A percentile compares a stretch with the other conserved stretches of the same genome.
Conservation (phyloP, 1,284 basidiomycete genomes). For the Bjerkandera adusta region DNA sequence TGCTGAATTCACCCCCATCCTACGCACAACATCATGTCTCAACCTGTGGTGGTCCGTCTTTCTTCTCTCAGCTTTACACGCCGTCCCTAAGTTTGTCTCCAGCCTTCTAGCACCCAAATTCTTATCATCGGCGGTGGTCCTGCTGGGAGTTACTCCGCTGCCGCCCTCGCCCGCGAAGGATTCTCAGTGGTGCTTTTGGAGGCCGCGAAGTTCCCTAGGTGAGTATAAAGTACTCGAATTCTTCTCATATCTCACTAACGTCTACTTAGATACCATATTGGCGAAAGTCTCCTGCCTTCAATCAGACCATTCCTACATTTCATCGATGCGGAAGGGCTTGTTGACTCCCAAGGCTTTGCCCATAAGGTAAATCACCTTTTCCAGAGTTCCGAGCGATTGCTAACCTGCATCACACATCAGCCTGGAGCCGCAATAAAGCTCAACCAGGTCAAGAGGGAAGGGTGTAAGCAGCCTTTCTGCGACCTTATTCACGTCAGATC, state of each 20-base stretch:
- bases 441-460: conserved; percentile 30
- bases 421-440: conserved; percentile 35
- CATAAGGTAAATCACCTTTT: conserved; percentile 28
- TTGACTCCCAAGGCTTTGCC: conserved; percentile 28
- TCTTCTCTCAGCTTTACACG: too few species aligned
- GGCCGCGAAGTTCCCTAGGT: conserved; percentile 61
- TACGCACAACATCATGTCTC: too few species aligned
- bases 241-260: too few species aligned
- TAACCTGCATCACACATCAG: too few species aligned
- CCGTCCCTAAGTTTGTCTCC: too few species aligned
- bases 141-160: conserved; percentile 63
- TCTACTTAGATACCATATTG: conserved; percentile 30
- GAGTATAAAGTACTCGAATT: too few species aligned
- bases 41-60: too few species aligned
- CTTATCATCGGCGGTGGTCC: conserved; percentile 54
- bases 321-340: conserved; percentile 30
- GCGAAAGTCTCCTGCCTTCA: conserved; percentile 34
- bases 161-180: conserved; percentile 63
- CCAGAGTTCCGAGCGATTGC: background rate
- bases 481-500: background rate
- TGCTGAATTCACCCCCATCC: too few species aligned
- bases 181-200: conserved; percentile 63
- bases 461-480: conserved; percentile 26
- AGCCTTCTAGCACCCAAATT: conserved; percentile 26
- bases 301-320: conserved; percentile 31